Conservation (phyloP, 1,139 yeast species). For the Petasospora fabianii region DNA sequence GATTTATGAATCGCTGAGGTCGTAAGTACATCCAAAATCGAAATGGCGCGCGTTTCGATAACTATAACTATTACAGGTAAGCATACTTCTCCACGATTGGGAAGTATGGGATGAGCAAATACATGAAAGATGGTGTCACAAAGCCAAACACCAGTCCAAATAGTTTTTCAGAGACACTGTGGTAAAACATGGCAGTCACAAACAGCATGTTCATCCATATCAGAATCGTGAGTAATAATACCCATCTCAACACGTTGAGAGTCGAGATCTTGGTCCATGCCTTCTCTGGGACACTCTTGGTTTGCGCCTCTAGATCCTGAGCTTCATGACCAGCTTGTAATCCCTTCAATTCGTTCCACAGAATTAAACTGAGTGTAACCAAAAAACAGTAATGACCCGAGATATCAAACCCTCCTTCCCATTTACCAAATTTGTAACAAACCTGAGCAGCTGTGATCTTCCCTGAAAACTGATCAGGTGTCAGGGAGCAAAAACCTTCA, state of each 20-base stretch:
- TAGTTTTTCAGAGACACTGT: constrained; percentile 53
- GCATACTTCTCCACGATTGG: background rate
- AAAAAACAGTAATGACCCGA: constrained; percentile 63
- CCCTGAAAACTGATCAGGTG: constrained; percentile 14
- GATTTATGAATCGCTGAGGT: too few relatives aligned
- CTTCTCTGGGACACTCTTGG: background rate
- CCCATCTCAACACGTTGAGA: constrained; percentile 5
- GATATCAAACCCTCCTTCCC: constrained; percentile 58
- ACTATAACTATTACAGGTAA: too few relatives aligned
- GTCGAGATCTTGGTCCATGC: constrained; percentile 2
- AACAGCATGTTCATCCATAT: constrained; percentile 45
- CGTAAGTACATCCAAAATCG: too few relatives aligned
- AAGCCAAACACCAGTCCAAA: constrained; percentile 49
- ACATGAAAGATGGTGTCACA: constrained; percentile 32
- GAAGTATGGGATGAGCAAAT: constrained; percentile 1
- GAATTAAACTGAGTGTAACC: constrained; percentile 43
- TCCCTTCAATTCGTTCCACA: constrained; percentile 35
- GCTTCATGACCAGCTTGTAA: background rate
- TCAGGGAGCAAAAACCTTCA: constrained; percentile 14
- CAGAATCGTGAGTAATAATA: background rate
- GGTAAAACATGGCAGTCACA: constrained; percentile 60
- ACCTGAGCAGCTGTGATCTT: constrained; percentile 18
- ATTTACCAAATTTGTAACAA: constrained; percentile 32
- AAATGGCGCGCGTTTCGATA: too few relatives aligned
- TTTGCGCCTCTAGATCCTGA: constrained; percentile 1